These are phyloP conservation scores for Leccinum subrobustum DNA, from an alignment of 1,284 basidiomycete genomes.

Conservation along the genomic window DNA sequence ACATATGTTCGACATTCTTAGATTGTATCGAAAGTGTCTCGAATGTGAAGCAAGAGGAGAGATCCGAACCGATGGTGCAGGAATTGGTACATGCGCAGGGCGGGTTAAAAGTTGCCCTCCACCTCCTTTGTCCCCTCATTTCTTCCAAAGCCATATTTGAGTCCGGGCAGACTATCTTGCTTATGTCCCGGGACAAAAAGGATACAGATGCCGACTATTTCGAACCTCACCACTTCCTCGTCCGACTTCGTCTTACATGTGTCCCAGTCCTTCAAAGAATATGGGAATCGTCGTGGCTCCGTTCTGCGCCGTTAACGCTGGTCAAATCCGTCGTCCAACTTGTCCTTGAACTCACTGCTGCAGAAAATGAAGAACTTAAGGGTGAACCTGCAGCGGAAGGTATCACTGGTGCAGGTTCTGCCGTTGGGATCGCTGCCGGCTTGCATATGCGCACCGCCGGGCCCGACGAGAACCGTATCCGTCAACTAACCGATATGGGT, in stretches of 20 bases:
- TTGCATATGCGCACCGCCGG: conserved; percentile 45
- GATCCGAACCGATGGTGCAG: conserved; percentile 56
- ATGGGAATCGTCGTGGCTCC: conserved; percentile 87
- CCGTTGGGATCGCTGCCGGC: conserved; percentile 35
- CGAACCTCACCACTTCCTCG: conserved; percentile 83
- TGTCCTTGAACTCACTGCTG: conserved; percentile 80
- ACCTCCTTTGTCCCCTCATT: conserved; percentile 76
- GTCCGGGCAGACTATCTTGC: conserved; percentile 76
- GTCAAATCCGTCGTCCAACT: conserved; percentile 76
- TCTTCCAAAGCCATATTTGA: conserved; percentile 83
- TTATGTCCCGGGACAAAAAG: conserved; percentile 75
- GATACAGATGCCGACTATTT: conserved; percentile 78
- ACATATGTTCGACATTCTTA: conserved; percentile 59
- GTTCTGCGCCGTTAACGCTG: conserved; percentile 68
- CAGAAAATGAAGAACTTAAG: conserved; percentile 75
- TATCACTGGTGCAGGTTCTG: conserved; percentile 27
- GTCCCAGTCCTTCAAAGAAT: conserved; percentile 69
- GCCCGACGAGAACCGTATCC: conserved; percentile 75
- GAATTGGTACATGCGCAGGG: conserved; percentile 75
- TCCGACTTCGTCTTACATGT: conserved; percentile 73
- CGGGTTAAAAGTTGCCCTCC: conserved; percentile 79
- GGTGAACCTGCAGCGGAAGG: conserved; percentile 33
- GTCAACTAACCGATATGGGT: conserved; percentile 94
- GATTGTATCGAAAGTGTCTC: conserved; percentile 55
- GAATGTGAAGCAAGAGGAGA: conserved; percentile 48